These are phyloP conservation scores for Boletus albobrunnescens DNA, from an alignment of 1,284 basidiomycete genomes.

Conservation along the genomic window DNA sequence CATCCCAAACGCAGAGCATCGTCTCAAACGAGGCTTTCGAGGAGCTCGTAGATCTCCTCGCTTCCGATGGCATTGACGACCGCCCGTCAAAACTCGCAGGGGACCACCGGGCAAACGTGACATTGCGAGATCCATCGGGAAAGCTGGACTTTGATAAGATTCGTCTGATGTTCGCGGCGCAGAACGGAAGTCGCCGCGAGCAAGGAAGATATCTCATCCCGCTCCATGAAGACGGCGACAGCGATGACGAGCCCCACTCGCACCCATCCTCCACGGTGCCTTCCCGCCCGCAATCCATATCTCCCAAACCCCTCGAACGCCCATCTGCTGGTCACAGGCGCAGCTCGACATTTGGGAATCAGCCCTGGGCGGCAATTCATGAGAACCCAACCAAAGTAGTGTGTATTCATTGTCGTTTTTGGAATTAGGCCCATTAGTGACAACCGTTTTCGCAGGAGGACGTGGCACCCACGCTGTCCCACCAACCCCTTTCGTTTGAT, in stretches of 20 bases:
- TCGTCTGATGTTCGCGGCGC: conserved; percentile 25
- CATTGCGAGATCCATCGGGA: conserved; percentile 27
- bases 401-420: conserved; percentile 2
- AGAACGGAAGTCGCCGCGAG: conserved; percentile 9
- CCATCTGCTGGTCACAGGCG: conserved; percentile 16
- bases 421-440: conserved; percentile 1
- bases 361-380: conserved; percentile 13
- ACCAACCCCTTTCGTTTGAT: conserved; percentile 23
- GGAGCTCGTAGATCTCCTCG: conserved; percentile 32
- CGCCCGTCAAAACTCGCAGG: not conserved
- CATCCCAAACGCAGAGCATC: conserved; percentile 17
- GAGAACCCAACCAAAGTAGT: conserved; percentile 12
- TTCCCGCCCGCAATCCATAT: conserved; percentile 19
- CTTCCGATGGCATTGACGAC: conserved; percentile 29
- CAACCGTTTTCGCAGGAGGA: conserved; percentile 9
- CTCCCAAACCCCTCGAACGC: conserved; percentile 12
- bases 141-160: conserved; percentile 34
- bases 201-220: no score
- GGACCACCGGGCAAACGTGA: not conserved
- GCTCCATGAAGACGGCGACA: conserved; percentile 13
- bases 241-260: conserved; percentile 18
- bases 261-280: conserved; percentile 7
- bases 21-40: conserved; percentile 33
- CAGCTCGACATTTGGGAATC: conserved; percentile 26
- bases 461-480: not conserved